phyloP scores from a whole-genome alignment of 2,329 filamentous ascomycete species.

The Esteya vermicola region DNA sequence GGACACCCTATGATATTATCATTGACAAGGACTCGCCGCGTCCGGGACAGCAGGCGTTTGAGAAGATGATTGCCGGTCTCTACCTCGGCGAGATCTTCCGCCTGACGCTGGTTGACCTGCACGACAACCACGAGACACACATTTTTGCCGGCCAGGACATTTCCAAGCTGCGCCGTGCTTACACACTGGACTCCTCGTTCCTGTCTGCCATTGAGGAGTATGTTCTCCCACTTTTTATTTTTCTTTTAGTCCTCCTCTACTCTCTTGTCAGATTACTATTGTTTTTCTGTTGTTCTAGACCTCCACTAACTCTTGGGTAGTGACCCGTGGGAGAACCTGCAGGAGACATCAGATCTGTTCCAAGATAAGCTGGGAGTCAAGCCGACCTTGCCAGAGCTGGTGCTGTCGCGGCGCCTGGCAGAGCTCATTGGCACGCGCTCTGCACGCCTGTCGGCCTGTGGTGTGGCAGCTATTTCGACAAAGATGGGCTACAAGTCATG shows the following conservation, averaged over 20 bases:
- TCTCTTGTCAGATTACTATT: not conserved
- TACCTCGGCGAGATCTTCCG: conserved; percentile 94
- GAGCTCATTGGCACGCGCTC: conserved; percentile 92
- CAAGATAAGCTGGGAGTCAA: conserved; percentile 57
- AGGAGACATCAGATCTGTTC: conserved; percentile 77
- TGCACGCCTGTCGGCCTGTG: conserved; percentile 83
- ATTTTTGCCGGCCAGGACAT: conserved; percentile 81
- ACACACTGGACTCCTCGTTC: conserved; percentile 86
- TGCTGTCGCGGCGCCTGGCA: conserved; percentile 75
- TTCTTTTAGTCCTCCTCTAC: not conserved
- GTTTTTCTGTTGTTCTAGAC: not conserved
- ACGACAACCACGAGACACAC: conserved; percentile 59
- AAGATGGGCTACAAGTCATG: conserved; percentile 83
- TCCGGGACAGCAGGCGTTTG: conserved; percentile 86
- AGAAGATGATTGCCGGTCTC: conserved; percentile 94
- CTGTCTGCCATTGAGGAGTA: conserved; percentile 82
- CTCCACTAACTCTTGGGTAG: conserved; percentile 21
- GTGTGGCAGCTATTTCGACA: conserved; percentile 89
- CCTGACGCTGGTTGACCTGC: conserved; percentile 68
- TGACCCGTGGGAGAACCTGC: conserved; percentile 90
- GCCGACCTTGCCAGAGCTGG: conserved; percentile 64
- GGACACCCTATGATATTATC: conserved; percentile 70
- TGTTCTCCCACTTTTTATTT: conserved; percentile 15
- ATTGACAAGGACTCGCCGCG: conserved; percentile 87
- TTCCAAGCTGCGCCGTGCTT: conserved; percentile 66